phyloP scores from a whole-genome alignment of 2,329 filamentous ascomycete species.

The Alternaria incomplexa region DNA sequence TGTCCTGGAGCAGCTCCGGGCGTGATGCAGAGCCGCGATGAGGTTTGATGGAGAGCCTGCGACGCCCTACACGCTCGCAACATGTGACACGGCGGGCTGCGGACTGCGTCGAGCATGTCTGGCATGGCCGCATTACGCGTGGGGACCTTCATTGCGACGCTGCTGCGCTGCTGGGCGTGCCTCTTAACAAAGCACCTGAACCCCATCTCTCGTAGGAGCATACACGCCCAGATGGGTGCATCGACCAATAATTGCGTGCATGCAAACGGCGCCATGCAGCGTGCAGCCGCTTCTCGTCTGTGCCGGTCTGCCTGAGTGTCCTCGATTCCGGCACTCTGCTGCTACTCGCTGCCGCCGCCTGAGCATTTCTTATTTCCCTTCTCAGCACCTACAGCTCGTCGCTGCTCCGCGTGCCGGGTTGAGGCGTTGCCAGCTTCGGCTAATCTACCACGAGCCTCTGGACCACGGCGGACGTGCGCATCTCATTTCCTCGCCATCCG shows the following conservation, averaged over 20 bases:
- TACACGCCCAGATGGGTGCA: slow-evolving; percentile 14
- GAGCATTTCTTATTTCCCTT: slow-evolving; percentile 12
- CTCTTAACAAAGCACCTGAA: slow-evolving; percentile 21
- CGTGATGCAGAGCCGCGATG: slow-evolving; percentile 27
- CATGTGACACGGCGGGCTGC: slow-evolving; percentile 1
- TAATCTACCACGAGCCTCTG: slow-evolving; percentile 15
- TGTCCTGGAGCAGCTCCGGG: slow-evolving; percentile 21
- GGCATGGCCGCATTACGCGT: slow-evolving; percentile 10
- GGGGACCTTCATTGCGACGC: slow-evolving; percentile 12
- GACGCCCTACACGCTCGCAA: slow-evolving; percentile 2
- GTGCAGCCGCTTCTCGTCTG: slow-evolving; percentile 9
- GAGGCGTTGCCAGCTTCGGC: slow-evolving; percentile 24
- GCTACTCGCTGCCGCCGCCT: neutral
- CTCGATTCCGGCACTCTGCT: neutral
- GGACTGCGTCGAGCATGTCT: neutral
- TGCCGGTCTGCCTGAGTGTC: neutral
- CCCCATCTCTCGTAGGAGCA: slow-evolving; percentile 23
- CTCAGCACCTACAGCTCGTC: slow-evolving; percentile 4
- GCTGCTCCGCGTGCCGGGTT: slow-evolving; percentile 20
- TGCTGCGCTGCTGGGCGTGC: slow-evolving; percentile 8
- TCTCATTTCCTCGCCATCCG: neutral
- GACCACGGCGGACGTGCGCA: neutral
- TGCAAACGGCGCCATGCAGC: slow-evolving; percentile 12
- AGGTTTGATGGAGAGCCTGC: slow-evolving; percentile 22
- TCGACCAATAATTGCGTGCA: slow-evolving; percentile 20